Conservation (phyloP, 2,329 filamentous ascomycete species). For the Colletotrichum gloeosporioides region DNA sequence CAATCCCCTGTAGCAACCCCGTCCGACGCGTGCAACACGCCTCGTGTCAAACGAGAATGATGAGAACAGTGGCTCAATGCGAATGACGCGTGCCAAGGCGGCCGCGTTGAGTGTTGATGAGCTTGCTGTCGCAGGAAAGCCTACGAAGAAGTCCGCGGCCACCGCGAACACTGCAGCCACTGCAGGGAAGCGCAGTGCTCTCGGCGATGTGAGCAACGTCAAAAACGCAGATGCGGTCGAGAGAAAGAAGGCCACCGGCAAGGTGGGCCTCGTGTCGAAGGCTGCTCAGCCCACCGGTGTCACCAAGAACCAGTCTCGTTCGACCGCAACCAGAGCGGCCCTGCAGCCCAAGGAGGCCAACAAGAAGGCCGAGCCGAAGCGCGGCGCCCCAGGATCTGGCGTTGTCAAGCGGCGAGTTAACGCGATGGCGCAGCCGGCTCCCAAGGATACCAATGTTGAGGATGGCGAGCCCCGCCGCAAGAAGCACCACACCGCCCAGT, state of each 20-base stretch:
- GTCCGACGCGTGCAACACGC: slow-evolving; percentile 71
- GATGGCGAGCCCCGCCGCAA: slow-evolving; percentile 74
- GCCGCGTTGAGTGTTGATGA: slow-evolving; percentile 75
- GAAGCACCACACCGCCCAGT: slow-evolving; percentile 62
- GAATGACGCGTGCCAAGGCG: slow-evolving; percentile 91
- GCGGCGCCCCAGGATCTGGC: slow-evolving; percentile 71
- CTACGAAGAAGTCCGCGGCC: slow-evolving; percentile 69
- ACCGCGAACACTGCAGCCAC: slow-evolving; percentile 53
- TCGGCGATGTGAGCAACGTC: slow-evolving; percentile 96
- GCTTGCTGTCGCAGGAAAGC: slow-evolving; percentile 62
- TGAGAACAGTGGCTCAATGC: slow-evolving; percentile 81
- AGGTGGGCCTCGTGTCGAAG: slow-evolving; percentile 79
- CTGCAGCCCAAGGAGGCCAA: slow-evolving; percentile 72
- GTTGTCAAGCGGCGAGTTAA: slow-evolving; percentile 74
- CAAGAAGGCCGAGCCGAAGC: slow-evolving; percentile 71
- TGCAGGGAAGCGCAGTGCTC: slow-evolving; percentile 77
- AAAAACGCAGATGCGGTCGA: slow-evolving; percentile 76
- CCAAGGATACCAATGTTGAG: slow-evolving; percentile 67
- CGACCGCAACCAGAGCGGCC: slow-evolving; percentile 65
- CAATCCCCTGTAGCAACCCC: slow-evolving; percentile 55
- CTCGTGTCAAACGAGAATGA: slow-evolving; percentile 91
- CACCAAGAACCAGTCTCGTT: slow-evolving; percentile 68
- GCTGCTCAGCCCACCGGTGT: slow-evolving; percentile 81
- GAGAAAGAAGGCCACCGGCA: slow-evolving; percentile 75
- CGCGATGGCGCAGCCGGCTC: slow-evolving; percentile 51